Percentiles rank a stretch among this genome's conserved stretches.
Evolutionary conservation across 163 green algal genomes (phyloP).

Genomic region (Chlamydomonas reinhardtii): DNA sequence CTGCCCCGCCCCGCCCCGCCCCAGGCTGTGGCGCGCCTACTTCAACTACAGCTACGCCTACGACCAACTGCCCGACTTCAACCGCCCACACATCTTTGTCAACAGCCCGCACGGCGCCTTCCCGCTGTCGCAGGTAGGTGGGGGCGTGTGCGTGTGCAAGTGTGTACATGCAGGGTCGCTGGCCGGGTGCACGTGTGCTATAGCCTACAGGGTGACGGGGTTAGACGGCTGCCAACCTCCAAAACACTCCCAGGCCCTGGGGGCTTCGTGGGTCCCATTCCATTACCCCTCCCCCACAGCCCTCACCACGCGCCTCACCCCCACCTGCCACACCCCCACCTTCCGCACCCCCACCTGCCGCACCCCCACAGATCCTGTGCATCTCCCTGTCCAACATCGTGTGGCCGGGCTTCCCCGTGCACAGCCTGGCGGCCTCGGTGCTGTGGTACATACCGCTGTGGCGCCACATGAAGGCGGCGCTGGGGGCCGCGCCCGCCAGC

Average conservation of each 20-base stretch:
- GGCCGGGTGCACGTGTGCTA: too few species aligned
- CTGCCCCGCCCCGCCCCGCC: not conserved
- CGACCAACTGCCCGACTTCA: conserved; percentile 49
- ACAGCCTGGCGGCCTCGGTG: conserved; percentile 52
- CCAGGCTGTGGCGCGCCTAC: conserved; percentile 61
- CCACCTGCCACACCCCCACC: not conserved
- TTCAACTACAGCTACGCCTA: conserved; percentile 63
- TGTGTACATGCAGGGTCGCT: too few species aligned
- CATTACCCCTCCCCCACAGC: too few species aligned
- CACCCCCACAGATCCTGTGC: conserved; percentile 11
- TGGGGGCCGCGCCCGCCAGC: conserved; percentile 53
- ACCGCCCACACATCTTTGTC: conserved; percentile 57
- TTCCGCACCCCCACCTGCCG: not conserved
- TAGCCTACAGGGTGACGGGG: too few species aligned
- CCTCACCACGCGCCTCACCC: not conserved
- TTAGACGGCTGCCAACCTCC: too few species aligned
- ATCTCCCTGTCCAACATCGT: conserved; percentile 8
- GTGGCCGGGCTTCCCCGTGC: conserved; percentile 52
- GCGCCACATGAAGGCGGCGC: conserved; percentile 57
- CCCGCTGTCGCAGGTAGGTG: conserved; percentile 46
- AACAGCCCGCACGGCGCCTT: conserved; percentile 63
- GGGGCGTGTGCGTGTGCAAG: not conserved
- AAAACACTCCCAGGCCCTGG: too few species aligned
- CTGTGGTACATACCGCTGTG: conserved; percentile 57
- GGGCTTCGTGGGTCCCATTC: too few species aligned